Evolutionary conservation across 257 asterid species (phyloP), one percentile per base, ranked within the genome.

Genomic region (Salvia splendens): DNA sequence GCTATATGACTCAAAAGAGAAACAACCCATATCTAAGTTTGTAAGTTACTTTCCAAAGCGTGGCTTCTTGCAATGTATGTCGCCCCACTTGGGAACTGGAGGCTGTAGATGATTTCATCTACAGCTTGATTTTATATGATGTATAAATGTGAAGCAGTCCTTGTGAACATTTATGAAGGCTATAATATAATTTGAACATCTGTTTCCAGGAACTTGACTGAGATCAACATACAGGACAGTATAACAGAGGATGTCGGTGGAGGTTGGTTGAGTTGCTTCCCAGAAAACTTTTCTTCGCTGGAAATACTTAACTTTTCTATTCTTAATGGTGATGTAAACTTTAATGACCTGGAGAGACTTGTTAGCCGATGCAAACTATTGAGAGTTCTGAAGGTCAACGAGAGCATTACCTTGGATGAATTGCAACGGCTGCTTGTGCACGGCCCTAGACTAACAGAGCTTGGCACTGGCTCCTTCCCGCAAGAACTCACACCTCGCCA

Each of bases 221-320:
- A 91, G 84, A 95, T 91, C 51, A 84, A 91, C 82, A 82, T 91
- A 61, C 92, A 85, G 57, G 97, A 91, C 80, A 74, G 86, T 75
- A 75, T 74, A 56, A 82, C 81, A 9, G 89, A 83, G 61, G 96
- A 88, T 33, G 55, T 76, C 14, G 69, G 71, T 50, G 96, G 87
- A 49, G 73, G 77, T 68, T 91, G 96, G 96, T 79, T 91, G 56
- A 85, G 91, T 77, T 76, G 87, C 80, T 91, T 91, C 73, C 93
- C 96, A 0, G 97, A 91, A 46, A 79, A 80, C 80, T 88, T 88
- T 55, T 61, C 80, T 40, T 86, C 96, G 10, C 80, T 91, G 40
- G 91, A 88, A 85, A 66, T 85, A 61, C 80, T 91, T 12, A 91
- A 91, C 83, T 88, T 88, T 69, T 79, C 91, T 67, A 73, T 89